Evolutionary conservation across 106 monocot genomes (phyloP).

Genomic region (Posidonia australis): DNA sequence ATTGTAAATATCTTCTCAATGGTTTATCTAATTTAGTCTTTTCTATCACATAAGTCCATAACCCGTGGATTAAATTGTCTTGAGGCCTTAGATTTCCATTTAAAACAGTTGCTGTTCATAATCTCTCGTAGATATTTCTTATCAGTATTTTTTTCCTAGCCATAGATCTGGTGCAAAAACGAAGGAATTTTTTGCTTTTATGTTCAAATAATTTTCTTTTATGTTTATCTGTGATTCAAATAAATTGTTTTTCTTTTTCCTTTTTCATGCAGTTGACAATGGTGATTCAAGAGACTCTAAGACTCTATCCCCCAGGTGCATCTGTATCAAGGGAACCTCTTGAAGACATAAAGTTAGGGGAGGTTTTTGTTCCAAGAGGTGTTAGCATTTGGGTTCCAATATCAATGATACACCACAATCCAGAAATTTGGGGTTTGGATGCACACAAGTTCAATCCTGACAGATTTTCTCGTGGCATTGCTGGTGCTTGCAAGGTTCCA

Average conservation of each 20-base stretch:
- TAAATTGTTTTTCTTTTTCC: not conserved
- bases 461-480: conserved; percentile 40
- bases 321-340: conserved; percentile 28
- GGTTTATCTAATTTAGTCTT: no score
- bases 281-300: conserved; percentile 48
- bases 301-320: conserved; percentile 23
- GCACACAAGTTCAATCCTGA: conserved; percentile 53
- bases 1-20: no score
- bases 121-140: no score
- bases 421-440: conserved; percentile 49
- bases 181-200: no score
- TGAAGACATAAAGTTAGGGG: conserved; percentile 27
- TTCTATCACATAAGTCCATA: no score
- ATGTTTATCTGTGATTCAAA: not conserved
- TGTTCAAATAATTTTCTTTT: not conserved
- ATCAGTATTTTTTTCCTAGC: no score
- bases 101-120: no score
- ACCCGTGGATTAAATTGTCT: no score
- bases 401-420: conserved; percentile 38
- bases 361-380: conserved; percentile 38
- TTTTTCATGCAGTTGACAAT: conserved; percentile 34
- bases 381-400: conserved; percentile 29
- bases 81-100: no score
- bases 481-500: conserved; percentile 40
- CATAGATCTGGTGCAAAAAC: no score